Evolutionary conservation across 208 protist species (phyloP), one percentile per base, ranked within the genome.

Genomic region (Angomonas ambiguus): DNA sequence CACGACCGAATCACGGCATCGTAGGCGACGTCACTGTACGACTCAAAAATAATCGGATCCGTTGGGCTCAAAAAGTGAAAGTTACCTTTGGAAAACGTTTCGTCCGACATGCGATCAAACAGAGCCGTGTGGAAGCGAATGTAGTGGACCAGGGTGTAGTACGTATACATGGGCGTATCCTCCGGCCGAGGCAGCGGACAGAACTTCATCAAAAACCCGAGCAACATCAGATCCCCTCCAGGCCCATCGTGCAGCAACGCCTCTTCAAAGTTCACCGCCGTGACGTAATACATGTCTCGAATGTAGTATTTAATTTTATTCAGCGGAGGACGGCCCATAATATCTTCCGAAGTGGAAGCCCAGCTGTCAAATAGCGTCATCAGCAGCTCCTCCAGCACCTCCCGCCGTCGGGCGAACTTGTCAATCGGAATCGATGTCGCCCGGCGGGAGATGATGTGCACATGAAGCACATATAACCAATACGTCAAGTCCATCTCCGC

Each of bases 91-190:
- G 85, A 77, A 38, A 95, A 87, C 22, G 62, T 60, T 25, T 93
- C 89, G 55, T 95, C 89, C 13, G 89, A 67, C 42, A 96, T 85
- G 62, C 91, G 82, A 67, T 96, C 91, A 31, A 96, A 87, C 38
- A 96, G 80, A 3, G 91, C 91, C 10, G 82, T 85, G 77, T 96
- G 91, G 64, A 96, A 93, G 66, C 91, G 88, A 22, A 96, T 83
- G 74, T 96, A 96, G 72, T 96, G 91, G 34, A 96, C 91, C 20
- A 96, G 72, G 5, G 88, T 90, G 79, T 96, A 96, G 67, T 92
- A 94, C 1, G 88, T 93, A 71, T 87, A 96, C 71, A 96, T 74
- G 31, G 91, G 91, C 22, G 94, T 77, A 62, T 96, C 91, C 78
- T 96, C 91, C 10, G 89, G 89, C 1, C 89, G 79, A 22, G 85